Base-by-base conservation (phyloP, 176 grass and related monocot genomes). In the Bonia amplexicaulis region DNA sequence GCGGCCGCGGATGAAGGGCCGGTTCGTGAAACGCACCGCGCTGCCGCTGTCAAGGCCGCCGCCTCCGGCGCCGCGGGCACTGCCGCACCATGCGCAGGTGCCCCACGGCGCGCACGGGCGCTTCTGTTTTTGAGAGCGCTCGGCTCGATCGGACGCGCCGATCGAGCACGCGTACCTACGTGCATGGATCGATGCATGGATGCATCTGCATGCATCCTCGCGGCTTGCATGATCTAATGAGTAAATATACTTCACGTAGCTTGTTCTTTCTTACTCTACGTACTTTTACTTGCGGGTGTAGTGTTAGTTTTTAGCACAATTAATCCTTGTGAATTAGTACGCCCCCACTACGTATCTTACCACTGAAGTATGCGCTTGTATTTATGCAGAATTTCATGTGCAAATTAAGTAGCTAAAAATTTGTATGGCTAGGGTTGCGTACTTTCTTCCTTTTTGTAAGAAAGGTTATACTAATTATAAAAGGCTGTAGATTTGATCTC, bases 1-100 rank as follows among this genome's bases (percentile, higher is more conserved):
- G 88, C 91, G 96, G 69, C 96, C 96, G 27, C 88, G 96, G 60
- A 99, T 99, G 90, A 99, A 99, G 84, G 96, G 96, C 17, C 91
- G 96, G 45, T 99, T 99, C 93, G 91, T 99, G 74, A 99, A 92
- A 90, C 91, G 91, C 29, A 37, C 89, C 10, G 40, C 85, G 39
- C 81, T 78, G 74, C 87, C 59, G 9, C 15, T 40, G 13, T 7
- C 87, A 2, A 73, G 73, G 51, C 61, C 84, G 20, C 26, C 73
- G 19, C 86, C 54, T 40, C 71, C 79, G 12, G 57, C 78, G 66
- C 31, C 40, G 66, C 61, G 82, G 19, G 82, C 67, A 7, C 87
- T 42, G 33, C 80, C 57, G 59, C 80, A 55, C 3, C 63, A 35
- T 13, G 61, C 61, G 29, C 63, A 66, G 48, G 80, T 68, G 46